phyloP scores from a whole-genome alignment of 1,284 basidiomycete genomes.

The Malassezia arunalokei region DNA sequence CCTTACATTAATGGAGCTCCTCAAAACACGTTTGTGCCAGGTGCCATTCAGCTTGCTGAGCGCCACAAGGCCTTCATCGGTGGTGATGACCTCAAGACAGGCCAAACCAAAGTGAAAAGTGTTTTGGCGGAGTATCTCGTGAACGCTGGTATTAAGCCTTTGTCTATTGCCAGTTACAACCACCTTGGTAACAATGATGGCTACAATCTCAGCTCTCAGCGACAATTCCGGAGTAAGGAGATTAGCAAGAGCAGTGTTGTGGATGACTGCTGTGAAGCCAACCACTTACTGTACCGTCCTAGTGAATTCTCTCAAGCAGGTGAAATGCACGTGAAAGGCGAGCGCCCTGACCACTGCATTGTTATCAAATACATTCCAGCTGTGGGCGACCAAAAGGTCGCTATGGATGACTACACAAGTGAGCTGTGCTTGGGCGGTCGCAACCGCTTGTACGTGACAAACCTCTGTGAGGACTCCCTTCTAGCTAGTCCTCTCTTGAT shows the following conservation, averaged over 20 bases:
- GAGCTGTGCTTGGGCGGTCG: slow-evolving; percentile 59
- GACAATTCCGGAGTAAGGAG: slow-evolving; percentile 95
- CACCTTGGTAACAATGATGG: slow-evolving; percentile 98
- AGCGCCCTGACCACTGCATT: slow-evolving; percentile 93
- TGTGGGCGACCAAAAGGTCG: slow-evolving; percentile 72
- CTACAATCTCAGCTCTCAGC: slow-evolving; percentile 75
- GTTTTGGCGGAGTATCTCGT: slow-evolving; percentile 96
- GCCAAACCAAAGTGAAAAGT: slow-evolving; percentile 56
- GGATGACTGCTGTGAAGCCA: slow-evolving; percentile 60
- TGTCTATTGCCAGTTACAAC: slow-evolving; percentile 94
- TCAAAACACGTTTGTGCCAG: slow-evolving; percentile 98
- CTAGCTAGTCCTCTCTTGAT: slow-evolving; percentile 90
- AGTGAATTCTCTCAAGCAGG: slow-evolving; percentile 50
- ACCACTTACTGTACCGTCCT: slow-evolving; percentile 76
- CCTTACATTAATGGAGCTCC: slow-evolving; percentile 97
- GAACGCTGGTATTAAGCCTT: slow-evolving; percentile 95
- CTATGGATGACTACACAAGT: slow-evolving; percentile 97
- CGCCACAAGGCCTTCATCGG: slow-evolving; percentile 81
- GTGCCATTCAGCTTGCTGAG: slow-evolving; percentile 84
- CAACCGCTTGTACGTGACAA: slow-evolving; percentile 40
- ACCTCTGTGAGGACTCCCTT: slow-evolving; percentile 63
- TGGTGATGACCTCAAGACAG: slow-evolving; percentile 84
- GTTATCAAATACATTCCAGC: slow-evolving; percentile 59
- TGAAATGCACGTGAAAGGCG: slow-evolving; percentile 57
- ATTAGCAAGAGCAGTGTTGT: slow-evolving; percentile 77